Conservation (phyloP, 1,284 basidiomycete genomes). For the Pisolithus thermaeus region DNA sequence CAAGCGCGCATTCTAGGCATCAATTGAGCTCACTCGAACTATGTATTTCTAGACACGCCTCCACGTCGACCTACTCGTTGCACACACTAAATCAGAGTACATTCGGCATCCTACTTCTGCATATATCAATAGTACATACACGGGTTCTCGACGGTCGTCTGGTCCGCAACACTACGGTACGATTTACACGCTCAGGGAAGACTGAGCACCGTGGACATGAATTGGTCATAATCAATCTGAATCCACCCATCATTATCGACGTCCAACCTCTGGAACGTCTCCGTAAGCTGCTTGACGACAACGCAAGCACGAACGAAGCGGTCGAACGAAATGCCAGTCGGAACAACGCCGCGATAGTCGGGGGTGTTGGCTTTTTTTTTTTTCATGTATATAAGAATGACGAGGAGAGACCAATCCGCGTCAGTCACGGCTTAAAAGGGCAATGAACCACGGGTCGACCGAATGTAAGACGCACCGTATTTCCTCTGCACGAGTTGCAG, state of each 20-base stretch:
- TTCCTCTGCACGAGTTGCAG: slow-evolving; percentile 58
- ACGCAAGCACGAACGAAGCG: slow-evolving; percentile 81
- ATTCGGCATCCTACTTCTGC: too few species aligned
- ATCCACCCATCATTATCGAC: slow-evolving; percentile 69
- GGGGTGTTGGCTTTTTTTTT: slow-evolving; percentile 45
- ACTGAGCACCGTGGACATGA: slow-evolving; percentile 66
- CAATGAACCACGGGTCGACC: neutral
- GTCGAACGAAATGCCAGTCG: slow-evolving; percentile 69
- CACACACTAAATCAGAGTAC: too few species aligned
- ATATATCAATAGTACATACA: too few species aligned
- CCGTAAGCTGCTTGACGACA: slow-evolving; percentile 70
- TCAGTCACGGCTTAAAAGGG: slow-evolving; percentile 14
- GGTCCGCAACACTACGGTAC: neutral
- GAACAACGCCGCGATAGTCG: slow-evolving; percentile 27
- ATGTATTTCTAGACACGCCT: too few species aligned
- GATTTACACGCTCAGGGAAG: slow-evolving; percentile 44
- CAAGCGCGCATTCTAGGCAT: too few species aligned
- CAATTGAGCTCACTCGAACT: too few species aligned
- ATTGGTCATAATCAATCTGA: slow-evolving; percentile 71
- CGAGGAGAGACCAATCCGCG: slow-evolving; percentile 40
- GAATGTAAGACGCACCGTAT: slow-evolving; percentile 45
- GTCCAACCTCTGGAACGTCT: slow-evolving; percentile 58
- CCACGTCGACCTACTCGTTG: too few species aligned
- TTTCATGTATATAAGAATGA: too few species aligned
- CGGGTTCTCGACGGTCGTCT: too few species aligned